Evolutionary conservation across 805 yeast genomes (phyloP), one percentile per base, ranked within the genome.

Genomic region (Spathaspora passalidarum): DNA sequence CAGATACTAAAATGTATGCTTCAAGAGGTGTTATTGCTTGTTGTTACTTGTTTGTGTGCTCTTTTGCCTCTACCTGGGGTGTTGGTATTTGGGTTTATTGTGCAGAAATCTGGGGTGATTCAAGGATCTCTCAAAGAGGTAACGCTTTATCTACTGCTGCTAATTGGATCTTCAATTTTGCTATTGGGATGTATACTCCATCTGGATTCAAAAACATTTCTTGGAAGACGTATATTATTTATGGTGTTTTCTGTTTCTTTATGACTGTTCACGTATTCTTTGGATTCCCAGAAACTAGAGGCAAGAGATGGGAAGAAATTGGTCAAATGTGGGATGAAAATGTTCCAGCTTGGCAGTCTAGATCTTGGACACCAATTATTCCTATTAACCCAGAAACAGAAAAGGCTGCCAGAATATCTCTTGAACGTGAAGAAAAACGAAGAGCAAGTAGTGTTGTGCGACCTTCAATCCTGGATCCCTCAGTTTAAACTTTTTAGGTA

Each of bases 121-220:
- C 65, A 48, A 72, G 80, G 44, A 71, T 79, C 40, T 75, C 84
- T 68, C 80, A 82, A 56, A 79, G 90, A 72, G 84, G 88, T 46
- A 76, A 83, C 52, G 83, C 86, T 43, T 71, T 84, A n/a, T 75
- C 83, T 14, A 81, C 88, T 4, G 72, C 86, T 55, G 80, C 84
- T 45, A 83, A 83, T 72, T 83, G 89, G 89, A 63, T 80, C 46
- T 75, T 77, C 56, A 83, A 82, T 68, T 82, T 82, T 52, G 83
- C 84, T 26, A 78, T 82, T 62, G 86, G 82, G 48, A 79, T 80
- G 83, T 79, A 78, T 60, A 79, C 85, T 10, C 91, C 92, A 17
- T 57, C 72, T 9, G 71, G 80, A 1, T 78, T 80, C 64, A 63
- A 67, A 49, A 76, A 75, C 60, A 78, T 81, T 46, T 69, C 75